Percentiles rank a stretch among this genome's conserved stretches.
phyloP scores from a whole-genome alignment of 208 protist species.

The Leishmania gerbilli region DNA sequence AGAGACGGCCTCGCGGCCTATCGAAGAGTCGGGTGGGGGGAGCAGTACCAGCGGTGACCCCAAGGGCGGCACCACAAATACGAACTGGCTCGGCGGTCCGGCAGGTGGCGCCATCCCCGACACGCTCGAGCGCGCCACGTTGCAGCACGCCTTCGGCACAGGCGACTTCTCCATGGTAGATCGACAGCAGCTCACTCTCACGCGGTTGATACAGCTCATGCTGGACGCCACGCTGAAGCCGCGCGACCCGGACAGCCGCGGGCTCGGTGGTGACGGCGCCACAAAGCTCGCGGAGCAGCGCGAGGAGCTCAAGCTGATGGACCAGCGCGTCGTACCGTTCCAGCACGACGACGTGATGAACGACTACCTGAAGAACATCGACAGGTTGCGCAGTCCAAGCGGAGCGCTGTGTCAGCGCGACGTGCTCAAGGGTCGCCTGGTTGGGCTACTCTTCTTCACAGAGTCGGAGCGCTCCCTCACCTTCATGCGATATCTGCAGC shows the following conservation, averaged over 20 bases:
- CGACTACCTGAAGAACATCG: constrained; percentile 75
- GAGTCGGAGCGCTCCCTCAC: constrained; percentile 63
- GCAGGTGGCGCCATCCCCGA: constrained; percentile 21
- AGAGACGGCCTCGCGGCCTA: constrained; percentile 6
- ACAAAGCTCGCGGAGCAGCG: constrained; percentile 56
- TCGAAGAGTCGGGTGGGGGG: constrained; percentile 4
- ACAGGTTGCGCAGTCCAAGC: constrained; percentile 49
- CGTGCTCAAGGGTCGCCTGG: constrained; percentile 72
- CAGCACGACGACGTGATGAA: constrained; percentile 62
- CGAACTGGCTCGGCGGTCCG: constrained; percentile 39
- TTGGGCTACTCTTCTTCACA: constrained; percentile 82
- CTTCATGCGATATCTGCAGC: constrained; percentile 68
- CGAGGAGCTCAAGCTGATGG: constrained; percentile 78
- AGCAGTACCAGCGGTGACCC: not conserved
- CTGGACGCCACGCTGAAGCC: constrained; percentile 73
- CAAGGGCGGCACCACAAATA: not conserved
- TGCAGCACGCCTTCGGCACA: constrained; percentile 49
- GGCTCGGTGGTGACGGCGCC: constrained; percentile 66
- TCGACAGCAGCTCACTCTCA: constrained; percentile 50
- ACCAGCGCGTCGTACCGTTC: constrained; percentile 66
- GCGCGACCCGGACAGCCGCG: constrained; percentile 61
- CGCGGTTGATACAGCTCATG: constrained; percentile 40
- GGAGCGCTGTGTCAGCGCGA: constrained; percentile 44
- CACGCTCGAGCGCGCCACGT: constrained; percentile 31
- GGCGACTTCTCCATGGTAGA: constrained; percentile 71